Evolutionary conservation across 78 protist species (phyloP), one percentile per base, ranked within the genome.

Genomic region (Paulinella micropora): DNA sequence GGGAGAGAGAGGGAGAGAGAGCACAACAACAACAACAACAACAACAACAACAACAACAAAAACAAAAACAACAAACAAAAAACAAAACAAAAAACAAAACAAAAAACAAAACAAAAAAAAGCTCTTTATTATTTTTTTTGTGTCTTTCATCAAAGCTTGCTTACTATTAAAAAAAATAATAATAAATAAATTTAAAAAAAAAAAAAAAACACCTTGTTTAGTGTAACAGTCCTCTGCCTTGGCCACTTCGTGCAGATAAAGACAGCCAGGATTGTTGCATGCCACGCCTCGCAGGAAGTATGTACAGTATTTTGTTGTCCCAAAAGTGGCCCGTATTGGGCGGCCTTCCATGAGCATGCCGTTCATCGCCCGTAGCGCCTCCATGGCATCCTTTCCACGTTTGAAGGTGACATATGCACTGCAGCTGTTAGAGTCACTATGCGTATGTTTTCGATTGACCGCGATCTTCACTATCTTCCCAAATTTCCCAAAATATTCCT

Each of bases 291-390:
- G 39, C 89, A 97, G 87, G 51, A 95, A 97, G 82, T 93, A 90
- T 0, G 94, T 88, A 85, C 98, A 97, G 69, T 97, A 97, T 89
- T 97, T 97, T 9, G 98, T 95, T 0, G 98, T 95, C 26, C 98
- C 98, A 90, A 91, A 95, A 0, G 96, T 93, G 0, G 97, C 96
- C 39, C 51, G 90, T 28, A 93, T 36, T 0, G 86, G 36, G 38
- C 92, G 87, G 23, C 93, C 93, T 2, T 96, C 97, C 26, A 96
- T 84, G 0, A 90, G 29, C 1, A 89, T 84, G 32, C 95, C 95
- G 73, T 95, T 92, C 1, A 93, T 87, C 0, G 93, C 83, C 86
- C 39, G 9, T 34, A 94, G 92, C 32, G 95, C 94, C 39, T 77
- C 34, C 1, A 79, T 79, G 6, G 98, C 96, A 34, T 93, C 96